Conservation (phyloP, 306 rosid species). For the Abrus precatorius region DNA sequence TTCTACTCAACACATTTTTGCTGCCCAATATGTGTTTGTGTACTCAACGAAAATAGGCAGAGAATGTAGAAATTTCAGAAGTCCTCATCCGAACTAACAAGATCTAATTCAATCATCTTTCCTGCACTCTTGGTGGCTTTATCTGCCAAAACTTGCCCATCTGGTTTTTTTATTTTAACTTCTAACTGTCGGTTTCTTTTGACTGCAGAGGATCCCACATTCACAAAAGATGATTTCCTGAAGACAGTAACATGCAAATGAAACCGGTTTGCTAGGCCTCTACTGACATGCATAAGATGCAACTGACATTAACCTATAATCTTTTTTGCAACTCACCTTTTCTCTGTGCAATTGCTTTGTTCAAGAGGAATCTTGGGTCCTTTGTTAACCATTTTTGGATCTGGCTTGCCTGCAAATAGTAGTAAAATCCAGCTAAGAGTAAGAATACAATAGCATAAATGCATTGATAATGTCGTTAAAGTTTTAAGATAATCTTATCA, state of each 20-base stretch:
- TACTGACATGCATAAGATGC: constrained; percentile 28
- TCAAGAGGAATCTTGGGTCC: constrained; percentile 54
- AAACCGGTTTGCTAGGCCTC: constrained; percentile 34
- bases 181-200: constrained; percentile 52
- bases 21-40: background rate
- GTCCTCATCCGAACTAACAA: constrained; percentile 86
- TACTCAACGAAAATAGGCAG: constrained; percentile 11
- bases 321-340: constrained; percentile 61
- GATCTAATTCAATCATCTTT: constrained; percentile 80
- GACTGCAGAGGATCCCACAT: constrained; percentile 50
- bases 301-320: constrained; percentile 19
- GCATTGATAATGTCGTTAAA: constrained; percentile 7
- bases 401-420: constrained; percentile 61
- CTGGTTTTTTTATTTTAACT: constrained; percentile 66
- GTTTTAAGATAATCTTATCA: constrained; percentile 45
- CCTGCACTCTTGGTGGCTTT: constrained; percentile 55
- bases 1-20: constrained; percentile 21
- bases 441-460: constrained; percentile 43
- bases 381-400: constrained; percentile 46
- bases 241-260: constrained; percentile 35
- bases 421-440: constrained; percentile 41
- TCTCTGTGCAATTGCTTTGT: constrained; percentile 52
- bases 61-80: constrained; percentile 44
- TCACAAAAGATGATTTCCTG: constrained; percentile 72
- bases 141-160: constrained; percentile 51